Evolutionary conservation across 1,284 basidiomycete genomes (phyloP).

Genomic region (Rhodotorula mucilaginosa): DNA sequence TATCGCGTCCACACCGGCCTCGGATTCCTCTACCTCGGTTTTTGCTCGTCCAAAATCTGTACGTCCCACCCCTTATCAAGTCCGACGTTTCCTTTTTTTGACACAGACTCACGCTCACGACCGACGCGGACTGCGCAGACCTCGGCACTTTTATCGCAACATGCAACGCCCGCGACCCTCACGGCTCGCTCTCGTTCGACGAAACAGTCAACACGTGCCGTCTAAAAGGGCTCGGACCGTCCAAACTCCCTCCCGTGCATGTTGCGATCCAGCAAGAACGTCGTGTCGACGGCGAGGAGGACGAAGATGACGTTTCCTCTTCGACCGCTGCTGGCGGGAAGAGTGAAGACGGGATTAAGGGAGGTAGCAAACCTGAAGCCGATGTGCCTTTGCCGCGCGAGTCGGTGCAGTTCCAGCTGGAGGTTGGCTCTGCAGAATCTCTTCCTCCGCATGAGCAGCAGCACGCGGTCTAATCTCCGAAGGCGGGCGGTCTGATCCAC

Average conservation of each 20-base stretch:
- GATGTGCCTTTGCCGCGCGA: too few relatives aligned
- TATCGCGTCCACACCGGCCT: neutral
- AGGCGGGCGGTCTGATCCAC: too few relatives aligned
- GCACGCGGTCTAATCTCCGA: too few relatives aligned
- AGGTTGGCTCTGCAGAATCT: too few relatives aligned
- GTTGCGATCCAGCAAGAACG: neutral
- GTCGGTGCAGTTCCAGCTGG: too few relatives aligned
- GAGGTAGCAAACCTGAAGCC: too few relatives aligned
- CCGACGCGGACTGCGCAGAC: neutral
- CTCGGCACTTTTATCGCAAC: constrained; percentile 7
- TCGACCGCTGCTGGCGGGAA: too few relatives aligned
- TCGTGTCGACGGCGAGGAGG: neutral
- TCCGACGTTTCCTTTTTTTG: neutral
- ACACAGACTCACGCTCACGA: neutral
- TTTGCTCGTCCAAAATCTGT: constrained; percentile 2
- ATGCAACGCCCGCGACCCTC: constrained; percentile 5
- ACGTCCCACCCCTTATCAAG: neutral
- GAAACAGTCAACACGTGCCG: neutral
- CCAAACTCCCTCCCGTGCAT: neutral
- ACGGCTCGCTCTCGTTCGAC: neutral
- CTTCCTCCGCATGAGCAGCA: too few relatives aligned
- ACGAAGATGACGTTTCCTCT: neutral
- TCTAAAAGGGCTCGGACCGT: neutral
- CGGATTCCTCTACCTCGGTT: constrained; percentile 1
- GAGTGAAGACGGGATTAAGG: too few relatives aligned